These are phyloP conservation scores for Saccharum hybrid DNA, from an alignment of 202 grass and related monocot species.

Conservation along the genomic window DNA sequence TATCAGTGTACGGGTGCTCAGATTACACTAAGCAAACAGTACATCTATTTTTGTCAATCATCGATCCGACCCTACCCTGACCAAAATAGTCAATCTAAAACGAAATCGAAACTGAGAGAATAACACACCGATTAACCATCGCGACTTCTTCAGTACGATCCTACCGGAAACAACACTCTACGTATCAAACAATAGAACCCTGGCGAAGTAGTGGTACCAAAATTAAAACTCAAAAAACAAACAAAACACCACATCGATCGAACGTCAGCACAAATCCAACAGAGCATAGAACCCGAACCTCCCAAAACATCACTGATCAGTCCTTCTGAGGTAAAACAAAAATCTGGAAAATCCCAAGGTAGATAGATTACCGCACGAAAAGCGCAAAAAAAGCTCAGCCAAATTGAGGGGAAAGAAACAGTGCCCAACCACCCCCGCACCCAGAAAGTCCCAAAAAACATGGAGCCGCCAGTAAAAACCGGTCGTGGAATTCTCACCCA, in stretches of 20 bases:
- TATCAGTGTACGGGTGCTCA: neutral
- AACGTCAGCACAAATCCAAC: neutral
- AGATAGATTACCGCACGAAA: conserved; percentile 17
- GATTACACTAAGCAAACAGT: neutral
- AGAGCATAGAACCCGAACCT: neutral
- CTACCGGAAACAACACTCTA: neutral
- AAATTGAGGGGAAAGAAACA: conserved; percentile 30
- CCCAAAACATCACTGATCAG: conserved; percentile 6
- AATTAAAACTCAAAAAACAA: neutral
- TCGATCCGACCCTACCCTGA: neutral
- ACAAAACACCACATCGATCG: neutral
- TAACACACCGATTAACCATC: neutral
- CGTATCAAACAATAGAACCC: conserved; percentile 7
- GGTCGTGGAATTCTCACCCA: conserved; percentile 43
- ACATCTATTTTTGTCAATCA: neutral
- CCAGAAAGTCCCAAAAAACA: conserved; percentile 18
- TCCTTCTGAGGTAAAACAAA: neutral
- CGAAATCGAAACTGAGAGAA: neutral
- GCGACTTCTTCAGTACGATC: neutral
- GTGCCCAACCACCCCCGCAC: conserved; percentile 19
- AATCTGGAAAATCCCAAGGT: neutral
- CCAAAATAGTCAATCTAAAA: neutral
- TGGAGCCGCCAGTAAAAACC: neutral
- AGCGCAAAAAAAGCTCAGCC: neutral
- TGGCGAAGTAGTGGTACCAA: neutral